Evolutionary conservation across 208 protist species (phyloP).

Genomic region (Trypanosoma brucei): DNA sequence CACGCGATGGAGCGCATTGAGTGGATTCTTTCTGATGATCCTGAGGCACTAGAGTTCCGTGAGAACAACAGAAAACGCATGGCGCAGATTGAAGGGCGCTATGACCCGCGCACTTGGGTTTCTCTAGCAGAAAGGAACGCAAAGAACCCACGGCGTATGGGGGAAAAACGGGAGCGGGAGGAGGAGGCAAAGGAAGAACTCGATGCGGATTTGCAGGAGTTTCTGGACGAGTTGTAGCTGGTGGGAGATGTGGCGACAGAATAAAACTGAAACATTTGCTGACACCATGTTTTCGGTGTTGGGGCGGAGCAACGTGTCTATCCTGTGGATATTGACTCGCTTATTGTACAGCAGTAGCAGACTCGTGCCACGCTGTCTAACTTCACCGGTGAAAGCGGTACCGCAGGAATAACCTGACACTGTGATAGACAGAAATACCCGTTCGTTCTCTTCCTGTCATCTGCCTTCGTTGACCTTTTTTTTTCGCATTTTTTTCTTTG

Average conservation of each 20-base stretch:
- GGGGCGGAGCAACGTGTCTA: no score
- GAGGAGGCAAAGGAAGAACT: slow-evolving; percentile 28
- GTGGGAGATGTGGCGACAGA: not conserved
- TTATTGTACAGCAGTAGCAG: no score
- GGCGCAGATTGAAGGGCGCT: slow-evolving; percentile 88
- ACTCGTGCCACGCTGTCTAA: no score
- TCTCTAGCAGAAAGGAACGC: slow-evolving; percentile 31
- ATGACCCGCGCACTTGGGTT: slow-evolving; percentile 87
- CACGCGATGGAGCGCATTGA: slow-evolving; percentile 84
- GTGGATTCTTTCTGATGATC: slow-evolving; percentile 90
- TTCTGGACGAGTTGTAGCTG: slow-evolving; percentile 67
- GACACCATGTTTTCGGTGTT: not conserved
- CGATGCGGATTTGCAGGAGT: slow-evolving; percentile 71
- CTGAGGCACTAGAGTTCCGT: slow-evolving; percentile 82
- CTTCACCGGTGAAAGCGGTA: no score
- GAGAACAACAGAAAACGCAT: slow-evolving; percentile 87
- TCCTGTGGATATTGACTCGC: no score
- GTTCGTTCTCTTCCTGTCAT: no score
- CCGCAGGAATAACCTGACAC: no score
- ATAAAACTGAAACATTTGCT: not conserved
- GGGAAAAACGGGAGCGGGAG: slow-evolving; percentile 42
- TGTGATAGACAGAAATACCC: no score
- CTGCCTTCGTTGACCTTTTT: no score
- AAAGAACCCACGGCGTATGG: slow-evolving; percentile 17
- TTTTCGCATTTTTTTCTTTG: no score